phyloP scores from a whole-genome alignment of 768 basidiomycete species.

The Rhodotorula graminis region DNA sequence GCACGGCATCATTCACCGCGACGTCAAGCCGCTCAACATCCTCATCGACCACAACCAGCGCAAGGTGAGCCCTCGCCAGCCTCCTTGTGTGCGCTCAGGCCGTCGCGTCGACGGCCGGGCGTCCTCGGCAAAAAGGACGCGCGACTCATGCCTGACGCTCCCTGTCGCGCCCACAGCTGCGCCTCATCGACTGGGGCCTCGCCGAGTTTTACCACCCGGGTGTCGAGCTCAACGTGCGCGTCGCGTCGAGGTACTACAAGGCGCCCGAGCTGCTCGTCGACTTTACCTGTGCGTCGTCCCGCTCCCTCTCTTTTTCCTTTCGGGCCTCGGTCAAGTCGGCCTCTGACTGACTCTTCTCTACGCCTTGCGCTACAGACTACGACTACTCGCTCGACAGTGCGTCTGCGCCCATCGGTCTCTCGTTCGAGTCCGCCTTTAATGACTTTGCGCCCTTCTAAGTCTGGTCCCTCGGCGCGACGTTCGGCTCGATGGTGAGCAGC shows the following conservation, averaged over 20 bases:
- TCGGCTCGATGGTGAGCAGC: slow-evolving; percentile 82
- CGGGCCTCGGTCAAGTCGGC: too few species aligned
- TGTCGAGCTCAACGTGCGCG: slow-evolving; percentile 96
- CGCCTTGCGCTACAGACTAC: slow-evolving; percentile 2
- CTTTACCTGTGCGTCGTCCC: not conserved
- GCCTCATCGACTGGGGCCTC: slow-evolving; percentile 97
- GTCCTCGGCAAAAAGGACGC: too few species aligned
- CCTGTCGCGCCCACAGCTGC: slow-evolving; percentile 55
- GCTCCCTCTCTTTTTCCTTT: too few species aligned
- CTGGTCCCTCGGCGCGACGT: slow-evolving; percentile 99
- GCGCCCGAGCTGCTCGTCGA: slow-evolving; percentile 1
- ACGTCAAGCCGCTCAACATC: slow-evolving; percentile 95
- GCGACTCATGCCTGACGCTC: too few species aligned
- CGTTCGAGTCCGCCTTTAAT: too few species aligned
- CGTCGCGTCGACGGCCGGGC: too few species aligned
- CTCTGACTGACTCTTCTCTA: too few species aligned
- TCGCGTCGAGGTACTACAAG: slow-evolving; percentile 96
- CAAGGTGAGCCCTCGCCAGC: slow-evolving; percentile 57
- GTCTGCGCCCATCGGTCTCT: too few species aligned
- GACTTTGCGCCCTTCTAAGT: slow-evolving; percentile 44
- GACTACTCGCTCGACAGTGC: slow-evolving; percentile 34
- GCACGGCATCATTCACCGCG: slow-evolving; percentile 97
- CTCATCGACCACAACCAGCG: slow-evolving; percentile 99
- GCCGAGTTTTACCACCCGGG: slow-evolving; percentile 98
- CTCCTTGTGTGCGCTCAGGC: not conserved